phyloP scores from a whole-genome alignment of 1,284 basidiomycete species.

The Fomitiporia mediterranea region DNA sequence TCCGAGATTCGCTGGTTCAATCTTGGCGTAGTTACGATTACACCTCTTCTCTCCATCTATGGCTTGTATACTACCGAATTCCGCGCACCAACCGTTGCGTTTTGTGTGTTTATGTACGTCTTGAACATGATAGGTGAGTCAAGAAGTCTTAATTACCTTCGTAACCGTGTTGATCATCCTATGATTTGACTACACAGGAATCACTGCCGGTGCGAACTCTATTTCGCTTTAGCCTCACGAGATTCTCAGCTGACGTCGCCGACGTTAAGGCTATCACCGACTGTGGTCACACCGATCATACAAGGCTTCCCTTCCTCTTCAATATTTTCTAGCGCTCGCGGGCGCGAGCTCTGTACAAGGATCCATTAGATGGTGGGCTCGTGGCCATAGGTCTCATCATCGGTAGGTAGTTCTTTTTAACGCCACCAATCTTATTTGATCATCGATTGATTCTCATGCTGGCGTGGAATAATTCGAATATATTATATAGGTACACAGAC shows the following conservation, averaged over 20 bases:
- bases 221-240: background rate
- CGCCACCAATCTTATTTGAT: constrained; percentile 1
- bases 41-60: constrained; percentile 63
- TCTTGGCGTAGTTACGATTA: constrained; percentile 59
- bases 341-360: constrained; percentile 88
- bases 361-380: constrained; percentile 91
- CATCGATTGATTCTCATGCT: background rate
- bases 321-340: constrained; percentile 69
- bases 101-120: constrained; percentile 65
- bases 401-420: constrained; percentile 31
- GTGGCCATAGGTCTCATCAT: constrained; percentile 86
- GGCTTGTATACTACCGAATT: constrained; percentile 50
- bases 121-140: constrained; percentile 65
- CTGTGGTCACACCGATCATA: constrained; percentile 91
- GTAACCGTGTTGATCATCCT: constrained; percentile 19
- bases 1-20: constrained; percentile 56
- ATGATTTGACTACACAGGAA: constrained; percentile 36
- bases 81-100: constrained; percentile 50
- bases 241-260: background rate
- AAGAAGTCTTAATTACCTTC: background rate
- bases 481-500: constrained; percentile 58
- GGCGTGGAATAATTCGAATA: background rate
- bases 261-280: constrained; percentile 72
- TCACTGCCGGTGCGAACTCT: constrained; percentile 50
- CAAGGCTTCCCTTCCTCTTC: constrained; percentile 72